Conservation (phyloP, 116 monocot species). For the Zostera marina region DNA sequence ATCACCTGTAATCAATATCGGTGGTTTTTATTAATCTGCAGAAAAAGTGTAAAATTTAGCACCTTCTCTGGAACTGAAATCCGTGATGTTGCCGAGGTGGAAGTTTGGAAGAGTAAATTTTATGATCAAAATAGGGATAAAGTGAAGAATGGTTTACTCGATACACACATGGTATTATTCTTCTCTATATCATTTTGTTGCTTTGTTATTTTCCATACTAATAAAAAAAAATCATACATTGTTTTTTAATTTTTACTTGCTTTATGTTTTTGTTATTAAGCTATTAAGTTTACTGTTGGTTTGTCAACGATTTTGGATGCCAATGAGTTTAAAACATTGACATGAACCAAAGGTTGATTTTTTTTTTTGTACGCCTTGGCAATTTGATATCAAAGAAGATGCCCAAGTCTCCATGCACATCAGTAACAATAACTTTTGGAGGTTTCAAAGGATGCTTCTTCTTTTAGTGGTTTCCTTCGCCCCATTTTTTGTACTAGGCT, state of each 20-base stretch:
- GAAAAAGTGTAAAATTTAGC: constrained; percentile 55
- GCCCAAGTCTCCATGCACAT: too few relatives aligned
- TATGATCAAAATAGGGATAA: constrained; percentile 23
- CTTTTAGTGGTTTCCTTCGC: too few relatives aligned
- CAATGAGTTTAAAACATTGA: too few relatives aligned
- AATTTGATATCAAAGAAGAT: too few relatives aligned
- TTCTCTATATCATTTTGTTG: neutral
- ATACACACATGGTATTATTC: constrained; percentile 48
- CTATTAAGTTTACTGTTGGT: too few relatives aligned
- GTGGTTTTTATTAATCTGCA: constrained; percentile 14
- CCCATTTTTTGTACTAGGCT: neutral
- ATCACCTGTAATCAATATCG: neutral
- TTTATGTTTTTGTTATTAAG: neutral
- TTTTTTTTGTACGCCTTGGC: too few relatives aligned
- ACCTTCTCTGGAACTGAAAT: constrained; percentile 69
- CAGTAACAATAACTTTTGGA: too few relatives aligned
- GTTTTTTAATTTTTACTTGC: neutral
- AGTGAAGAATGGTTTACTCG: constrained; percentile 41
- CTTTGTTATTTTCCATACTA: neutral
- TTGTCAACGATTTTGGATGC: too few relatives aligned
- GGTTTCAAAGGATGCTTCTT: too few relatives aligned
- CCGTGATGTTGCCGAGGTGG: constrained; percentile 55
- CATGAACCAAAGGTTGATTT: too few relatives aligned
- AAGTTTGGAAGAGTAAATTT: constrained; percentile 55
- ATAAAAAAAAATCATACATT: neutral